Evolutionary conservation across 176 grass and related monocot species (phyloP).

Genomic region (Guadua angustifolia): DNA sequence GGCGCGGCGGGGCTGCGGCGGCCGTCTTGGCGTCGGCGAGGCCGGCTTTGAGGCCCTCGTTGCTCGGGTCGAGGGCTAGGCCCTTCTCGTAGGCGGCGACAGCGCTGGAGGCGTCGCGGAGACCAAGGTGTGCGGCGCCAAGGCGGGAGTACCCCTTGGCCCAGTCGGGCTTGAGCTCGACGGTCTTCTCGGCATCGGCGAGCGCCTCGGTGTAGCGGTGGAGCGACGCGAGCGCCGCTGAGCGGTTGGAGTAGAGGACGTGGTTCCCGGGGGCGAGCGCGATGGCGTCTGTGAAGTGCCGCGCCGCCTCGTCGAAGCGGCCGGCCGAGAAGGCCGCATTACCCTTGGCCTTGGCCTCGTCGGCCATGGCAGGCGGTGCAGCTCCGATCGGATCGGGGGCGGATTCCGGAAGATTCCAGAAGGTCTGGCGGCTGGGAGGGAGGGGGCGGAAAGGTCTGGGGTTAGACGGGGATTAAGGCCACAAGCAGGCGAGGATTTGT

Average conservation of each 20-base stretch:
- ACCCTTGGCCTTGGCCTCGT: constrained; percentile 77
- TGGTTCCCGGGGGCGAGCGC: constrained; percentile 66
- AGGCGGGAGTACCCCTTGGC: constrained; percentile 96
- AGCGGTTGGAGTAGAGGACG: constrained; percentile 97
- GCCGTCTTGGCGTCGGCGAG: constrained; percentile 73
- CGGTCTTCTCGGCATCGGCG: constrained; percentile 78
- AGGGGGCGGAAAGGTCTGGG: neutral
- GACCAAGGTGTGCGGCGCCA: constrained; percentile 82
- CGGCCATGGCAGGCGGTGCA: constrained; percentile 57
- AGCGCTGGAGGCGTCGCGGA: constrained; percentile 62
- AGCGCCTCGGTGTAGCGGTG: constrained; percentile 85
- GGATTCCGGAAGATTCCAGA: neutral
- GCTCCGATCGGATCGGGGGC: constrained; percentile 47
- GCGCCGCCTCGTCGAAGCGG: constrained; percentile 65
- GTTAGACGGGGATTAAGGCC: constrained; percentile 16
- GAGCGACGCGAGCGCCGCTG: constrained; percentile 88
- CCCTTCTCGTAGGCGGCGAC: constrained; percentile 81
- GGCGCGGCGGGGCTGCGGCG: constrained; percentile 39
- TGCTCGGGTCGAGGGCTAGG: constrained; percentile 73
- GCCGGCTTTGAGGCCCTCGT: constrained; percentile 76
- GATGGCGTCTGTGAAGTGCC: constrained; percentile 77
- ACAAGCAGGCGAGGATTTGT: no score
- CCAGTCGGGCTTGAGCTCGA: constrained; percentile 93
- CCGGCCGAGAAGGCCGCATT: constrained; percentile 76
- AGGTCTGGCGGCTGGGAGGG: constrained; percentile 36